Base-by-base conservation (phyloP, 2,329 filamentous ascomycete species). In the Fusarium sp. region DNA sequence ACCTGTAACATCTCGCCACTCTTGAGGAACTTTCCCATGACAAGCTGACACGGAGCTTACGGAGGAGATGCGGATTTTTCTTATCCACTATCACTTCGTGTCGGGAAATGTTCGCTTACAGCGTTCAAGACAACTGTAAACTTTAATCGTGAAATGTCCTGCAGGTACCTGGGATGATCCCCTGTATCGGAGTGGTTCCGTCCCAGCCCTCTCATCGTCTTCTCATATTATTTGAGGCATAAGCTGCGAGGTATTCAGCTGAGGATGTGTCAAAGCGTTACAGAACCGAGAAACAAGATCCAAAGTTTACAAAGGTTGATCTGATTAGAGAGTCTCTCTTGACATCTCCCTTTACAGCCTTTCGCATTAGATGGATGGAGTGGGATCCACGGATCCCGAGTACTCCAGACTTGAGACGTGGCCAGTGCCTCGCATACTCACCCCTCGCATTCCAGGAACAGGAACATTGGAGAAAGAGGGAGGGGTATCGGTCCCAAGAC, bases 401-500 rank as follows among this genome's bases (percentile, higher is more conserved):
- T 38, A 15, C 27, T 17, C 54, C 15, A 38, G 57, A 30, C 30
- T 30, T 30, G 30, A 30, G 52, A 56, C 32, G 52, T 56, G 30
- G n/a, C 27, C 30, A 33, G 15, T 50, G 43, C 45, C 22, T 50
- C 9, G 9, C 47, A 54, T 54, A 7, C 17, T 12, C 32, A 7
- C 52, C 14, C 59, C 59, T 67, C 60, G 22, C 50, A 67, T 67
- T 67, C 65, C 59, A 67, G 47, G 59, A 56, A 58, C 65, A 38
- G 30, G 59, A 59, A 59, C 27, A 30, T 30, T n/a, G 33, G 12
- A 25, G 22, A n/a, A 27, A 32, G 15, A 45, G 22, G 43, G 43
- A 22, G 22, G 43, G 8, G 43, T 25, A 25, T 15, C 6, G 12
- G 22, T 14, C 8, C 30, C 38, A 25, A 33, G 65, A 45, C 20